Conservation (phyloP, 805 yeast species). For the Zygoascus biomembranicola region DNA sequence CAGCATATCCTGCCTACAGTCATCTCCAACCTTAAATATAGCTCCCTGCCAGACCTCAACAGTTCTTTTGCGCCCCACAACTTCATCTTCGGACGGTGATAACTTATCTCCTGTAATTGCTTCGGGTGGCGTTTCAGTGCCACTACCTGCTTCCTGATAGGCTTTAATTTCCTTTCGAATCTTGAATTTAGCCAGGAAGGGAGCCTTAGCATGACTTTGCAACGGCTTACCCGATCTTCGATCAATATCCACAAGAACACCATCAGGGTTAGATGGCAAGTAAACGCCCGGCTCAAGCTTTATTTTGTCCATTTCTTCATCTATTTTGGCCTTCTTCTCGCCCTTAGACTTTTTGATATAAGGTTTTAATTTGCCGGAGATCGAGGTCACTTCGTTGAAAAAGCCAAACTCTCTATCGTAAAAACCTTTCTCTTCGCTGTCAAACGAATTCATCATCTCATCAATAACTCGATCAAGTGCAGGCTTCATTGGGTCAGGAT, state of each 20-base stretch:
- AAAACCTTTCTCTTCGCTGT: slow-evolving; percentile 50
- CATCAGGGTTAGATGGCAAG: slow-evolving; percentile 94
- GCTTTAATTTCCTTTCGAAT: slow-evolving; percentile 49
- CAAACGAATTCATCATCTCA: slow-evolving; percentile 55
- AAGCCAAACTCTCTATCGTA: slow-evolving; percentile 81
- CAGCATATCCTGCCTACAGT: slow-evolving; percentile 93
- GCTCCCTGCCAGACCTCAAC: slow-evolving; percentile 85
- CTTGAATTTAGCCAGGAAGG: slow-evolving; percentile 92
- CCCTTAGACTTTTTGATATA: slow-evolving; percentile 90
- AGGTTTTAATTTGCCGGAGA: slow-evolving; percentile 92
- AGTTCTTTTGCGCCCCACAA: slow-evolving; percentile 22
- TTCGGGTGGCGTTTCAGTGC: slow-evolving; percentile 13
- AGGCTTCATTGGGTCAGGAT: slow-evolving; percentile 80
- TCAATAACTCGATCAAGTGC: slow-evolving; percentile 63
- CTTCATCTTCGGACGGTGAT: slow-evolving; percentile 7
- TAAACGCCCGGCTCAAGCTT: slow-evolving; percentile 75
- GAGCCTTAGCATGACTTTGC: slow-evolving; percentile 98
- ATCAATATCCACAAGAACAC: slow-evolving; percentile 84
- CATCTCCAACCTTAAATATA: slow-evolving; percentile 98
- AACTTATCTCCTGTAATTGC: neutral
- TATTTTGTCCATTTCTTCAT: slow-evolving; percentile 84
- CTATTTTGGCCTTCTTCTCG: slow-evolving; percentile 92
- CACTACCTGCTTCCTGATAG: slow-evolving; percentile 18
- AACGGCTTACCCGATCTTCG: slow-evolving; percentile 88
- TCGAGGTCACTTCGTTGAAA: slow-evolving; percentile 84